These are phyloP conservation scores for Fistulinella staudtii DNA, from an alignment of 1,284 basidiomycete species.

Conservation along the genomic window DNA sequence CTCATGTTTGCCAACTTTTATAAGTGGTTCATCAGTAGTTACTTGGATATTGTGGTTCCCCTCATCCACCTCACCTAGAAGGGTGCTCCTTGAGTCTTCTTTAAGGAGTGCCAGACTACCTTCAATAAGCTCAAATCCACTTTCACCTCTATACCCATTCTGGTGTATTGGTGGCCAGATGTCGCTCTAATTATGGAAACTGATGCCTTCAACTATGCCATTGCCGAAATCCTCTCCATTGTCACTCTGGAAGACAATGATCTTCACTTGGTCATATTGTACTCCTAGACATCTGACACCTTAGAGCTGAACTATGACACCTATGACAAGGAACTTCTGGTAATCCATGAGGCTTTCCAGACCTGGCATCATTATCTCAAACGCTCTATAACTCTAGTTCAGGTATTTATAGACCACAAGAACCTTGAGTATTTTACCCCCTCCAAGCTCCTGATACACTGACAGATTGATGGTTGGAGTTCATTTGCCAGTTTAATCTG, in stretches of 20 bases:
- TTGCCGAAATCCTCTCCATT: slow-evolving; percentile 32
- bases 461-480: not conserved
- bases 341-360: not conserved
- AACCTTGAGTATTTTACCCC: slow-evolving; percentile 14
- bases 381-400: not conserved
- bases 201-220: slow-evolving; percentile 36
- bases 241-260: not conserved
- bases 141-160: slow-evolving; percentile 3
- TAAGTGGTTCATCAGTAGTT: not conserved
- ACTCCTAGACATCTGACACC: not conserved
- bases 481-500: not conserved
- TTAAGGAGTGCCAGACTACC: not conserved
- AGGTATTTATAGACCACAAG: slow-evolving; percentile 16
- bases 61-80: not conserved
- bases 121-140: not conserved
- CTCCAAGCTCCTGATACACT: not conserved
- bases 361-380: not conserved
- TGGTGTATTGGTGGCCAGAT: not conserved
- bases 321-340: not conserved
- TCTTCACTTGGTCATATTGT: not conserved
- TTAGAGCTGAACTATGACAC: not conserved
- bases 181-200: slow-evolving; percentile 11
- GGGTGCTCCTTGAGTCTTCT: not conserved
- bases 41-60: not conserved
- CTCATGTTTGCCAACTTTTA: slow-evolving; percentile 1